Percentiles rank a stretch among this genome's conserved stretches.
Evolutionary conservation across 2,329 filamentous ascomycete species (phyloP).

Genomic region (Akanthomyces lecanii): DNA sequence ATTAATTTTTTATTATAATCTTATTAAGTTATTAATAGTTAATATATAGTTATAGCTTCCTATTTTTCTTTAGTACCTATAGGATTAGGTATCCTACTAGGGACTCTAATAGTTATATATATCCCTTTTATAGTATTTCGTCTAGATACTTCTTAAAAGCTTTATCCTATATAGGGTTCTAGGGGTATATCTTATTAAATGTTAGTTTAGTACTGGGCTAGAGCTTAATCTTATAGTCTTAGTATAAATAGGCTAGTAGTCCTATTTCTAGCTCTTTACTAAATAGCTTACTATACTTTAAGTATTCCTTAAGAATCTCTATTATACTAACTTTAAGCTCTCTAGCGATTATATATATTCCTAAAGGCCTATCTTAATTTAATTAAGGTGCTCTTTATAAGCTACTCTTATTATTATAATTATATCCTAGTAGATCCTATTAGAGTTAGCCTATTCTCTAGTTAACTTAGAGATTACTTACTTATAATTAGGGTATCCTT

Average conservation of each 20-base stretch:
- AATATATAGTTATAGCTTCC: neutral
- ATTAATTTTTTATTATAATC: too few relatives aligned
- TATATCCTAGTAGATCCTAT: too few relatives aligned
- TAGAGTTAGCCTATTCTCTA: too few relatives aligned
- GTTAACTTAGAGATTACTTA: too few relatives aligned
- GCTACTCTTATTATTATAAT: too few relatives aligned
- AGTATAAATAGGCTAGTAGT: neutral
- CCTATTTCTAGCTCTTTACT: neutral
- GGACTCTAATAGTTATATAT: neutral
- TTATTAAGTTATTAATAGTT: too few relatives aligned
- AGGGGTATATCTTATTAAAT: neutral
- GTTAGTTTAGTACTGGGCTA: neutral
- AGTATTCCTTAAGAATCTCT: neutral
- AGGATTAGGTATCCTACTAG: neutral
- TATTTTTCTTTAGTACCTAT: neutral
- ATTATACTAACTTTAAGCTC: neutral
- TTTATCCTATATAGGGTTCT: neutral
- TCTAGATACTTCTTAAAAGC: neutral
- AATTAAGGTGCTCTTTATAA: too few relatives aligned
- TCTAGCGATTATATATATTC: slow-evolving; percentile 2
- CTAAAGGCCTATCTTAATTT: too few relatives aligned
- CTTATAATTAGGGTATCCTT: too few relatives aligned
- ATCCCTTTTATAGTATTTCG: neutral
- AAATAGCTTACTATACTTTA: neutral
- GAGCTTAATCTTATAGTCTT: neutral